Evolutionary conservation across 768 basidiomycete genomes (phyloP), one percentile per base, ranked within the genome.

Genomic region (Suillus subaureus): DNA sequence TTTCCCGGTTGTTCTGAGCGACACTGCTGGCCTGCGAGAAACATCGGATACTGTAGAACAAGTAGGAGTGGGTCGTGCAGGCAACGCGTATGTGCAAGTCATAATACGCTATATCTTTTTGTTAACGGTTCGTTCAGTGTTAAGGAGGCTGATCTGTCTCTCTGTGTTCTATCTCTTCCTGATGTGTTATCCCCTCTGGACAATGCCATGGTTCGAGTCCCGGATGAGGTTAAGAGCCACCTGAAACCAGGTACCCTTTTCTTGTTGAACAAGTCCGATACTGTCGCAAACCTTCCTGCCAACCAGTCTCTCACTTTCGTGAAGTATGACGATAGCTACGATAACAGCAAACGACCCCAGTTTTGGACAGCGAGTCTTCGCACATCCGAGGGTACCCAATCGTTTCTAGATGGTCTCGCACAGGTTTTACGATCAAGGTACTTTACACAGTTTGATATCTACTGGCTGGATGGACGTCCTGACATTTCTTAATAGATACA

Each of bases 11-110:
- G 81, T 91, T 31, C 82, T 95, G 15, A 85, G 89, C 1, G 96
- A 97, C 73, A 97, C 96, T 0, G 96, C 95, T 3, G 96, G 95
- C 1, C 77, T 97, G 15, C 83, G 95, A 35, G 76, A 80, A 64
- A 89, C 91, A 0, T 77, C 84, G 9, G 73, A 78, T 62, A 70
- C 85, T 3, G 89, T 96, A 2, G 95, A 97, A 75, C 82, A 75
- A 39, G 94, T 96, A 54, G 96, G 95, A 0, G 85, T 97, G 21
- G 83, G 91, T 68, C 84, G 91, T 39, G 96, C 94, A 0, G 79
- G 79, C 55, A 79, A 83, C 52, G 82, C 85, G 94, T 94, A 67
- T 70, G 90, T 80, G 52, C 61, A 49, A 51, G 63, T 61, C 33
- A 23, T 37, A 39, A 49, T 42, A 15, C 39, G 16, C 21, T 58